Evolutionary conservation across 176 grass and related monocot species (phyloP).

Genomic region (Triticum aestivum): DNA sequence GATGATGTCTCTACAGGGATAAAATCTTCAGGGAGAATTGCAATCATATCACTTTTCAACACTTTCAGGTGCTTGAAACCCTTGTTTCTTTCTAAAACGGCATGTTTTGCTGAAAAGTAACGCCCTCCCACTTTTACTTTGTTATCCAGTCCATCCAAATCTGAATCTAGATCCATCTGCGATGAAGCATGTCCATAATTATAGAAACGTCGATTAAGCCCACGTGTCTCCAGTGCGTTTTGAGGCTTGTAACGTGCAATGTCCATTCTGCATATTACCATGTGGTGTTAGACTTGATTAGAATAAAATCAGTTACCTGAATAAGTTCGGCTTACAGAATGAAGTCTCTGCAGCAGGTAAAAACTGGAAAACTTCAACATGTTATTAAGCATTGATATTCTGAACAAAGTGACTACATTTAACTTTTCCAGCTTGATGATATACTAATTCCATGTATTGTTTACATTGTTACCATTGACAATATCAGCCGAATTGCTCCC

Average conservation of each 20-base stretch:
- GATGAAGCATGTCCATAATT: constrained; percentile 34
- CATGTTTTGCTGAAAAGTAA: constrained; percentile 74
- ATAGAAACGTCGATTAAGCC: constrained; percentile 46
- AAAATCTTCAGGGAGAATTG: constrained; percentile 64
- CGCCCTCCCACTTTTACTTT: constrained; percentile 71
- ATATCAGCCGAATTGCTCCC: background rate
- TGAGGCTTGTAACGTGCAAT: constrained; percentile 84
- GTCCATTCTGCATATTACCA: constrained; percentile 81
- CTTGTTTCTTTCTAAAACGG: constrained; percentile 66
- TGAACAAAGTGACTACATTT: background rate
- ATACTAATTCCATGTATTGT: background rate
- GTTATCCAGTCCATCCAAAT: constrained; percentile 69
- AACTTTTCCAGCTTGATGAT: background rate
- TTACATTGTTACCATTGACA: background rate
- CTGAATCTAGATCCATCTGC: constrained; percentile 61
- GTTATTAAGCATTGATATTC: constrained; percentile 7
- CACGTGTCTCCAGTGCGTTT: constrained; percentile 35
- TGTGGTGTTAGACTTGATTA: constrained; percentile 36
- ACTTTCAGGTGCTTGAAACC: constrained; percentile 81
- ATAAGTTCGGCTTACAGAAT: constrained; percentile 9
- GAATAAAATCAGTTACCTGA: background rate
- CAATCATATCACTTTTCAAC: constrained; percentile 42
- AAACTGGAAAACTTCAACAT: background rate
- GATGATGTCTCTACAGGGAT: constrained; percentile 50
- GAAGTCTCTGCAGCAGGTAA: background rate